Percentiles rank a stretch among this genome's conserved stretches.
Conservation (phyloP, 2,329 filamentous ascomycete genomes). For the Claviceps capensis region DNA sequence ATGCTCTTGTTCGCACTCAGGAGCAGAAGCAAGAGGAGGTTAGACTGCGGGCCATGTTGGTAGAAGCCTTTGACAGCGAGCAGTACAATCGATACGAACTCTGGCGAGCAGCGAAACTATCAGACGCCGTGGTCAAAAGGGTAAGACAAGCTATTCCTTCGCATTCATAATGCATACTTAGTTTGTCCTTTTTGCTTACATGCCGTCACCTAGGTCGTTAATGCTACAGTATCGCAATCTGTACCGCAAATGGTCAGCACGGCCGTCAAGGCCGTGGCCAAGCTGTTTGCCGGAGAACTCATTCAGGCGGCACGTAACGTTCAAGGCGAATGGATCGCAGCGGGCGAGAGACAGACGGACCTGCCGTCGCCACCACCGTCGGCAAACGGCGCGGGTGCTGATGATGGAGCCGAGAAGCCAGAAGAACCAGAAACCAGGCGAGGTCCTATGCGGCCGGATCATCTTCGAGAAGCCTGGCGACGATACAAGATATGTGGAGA, state of each 20-base stretch:
- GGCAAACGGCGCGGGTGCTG: constrained; percentile 17
- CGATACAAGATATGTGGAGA: constrained; percentile 51
- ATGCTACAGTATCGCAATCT: constrained; percentile 68
- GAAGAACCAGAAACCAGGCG: constrained; percentile 17
- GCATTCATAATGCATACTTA: no score
- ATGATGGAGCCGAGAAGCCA: constrained; percentile 14
- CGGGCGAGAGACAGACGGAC: constrained; percentile 44
- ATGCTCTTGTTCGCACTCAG: constrained; percentile 47
- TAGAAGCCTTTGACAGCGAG: constrained; percentile 48
- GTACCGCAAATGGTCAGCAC: constrained; percentile 61
- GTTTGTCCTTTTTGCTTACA: not conserved
- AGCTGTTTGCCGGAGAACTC: constrained; percentile 63
- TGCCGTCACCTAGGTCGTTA: constrained; percentile 43
- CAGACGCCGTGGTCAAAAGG: constrained; percentile 54
- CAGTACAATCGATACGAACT: constrained; percentile 59
- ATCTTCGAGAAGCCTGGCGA: constrained; percentile 58
- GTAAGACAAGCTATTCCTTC: constrained; percentile 24
- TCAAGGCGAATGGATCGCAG: constrained; percentile 56
- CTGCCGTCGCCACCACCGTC: constrained; percentile 29
- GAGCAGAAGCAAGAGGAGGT: constrained; percentile 54
- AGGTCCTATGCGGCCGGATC: constrained; percentile 57
- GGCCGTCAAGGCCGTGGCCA: constrained; percentile 62
- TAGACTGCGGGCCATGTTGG: constrained; percentile 43
- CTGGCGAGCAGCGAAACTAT: constrained; percentile 56
- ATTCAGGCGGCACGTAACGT: constrained; percentile 59